Base-by-base conservation (phyloP, 176 grass and related monocot genomes). In the Raddia guianensis region DNA sequence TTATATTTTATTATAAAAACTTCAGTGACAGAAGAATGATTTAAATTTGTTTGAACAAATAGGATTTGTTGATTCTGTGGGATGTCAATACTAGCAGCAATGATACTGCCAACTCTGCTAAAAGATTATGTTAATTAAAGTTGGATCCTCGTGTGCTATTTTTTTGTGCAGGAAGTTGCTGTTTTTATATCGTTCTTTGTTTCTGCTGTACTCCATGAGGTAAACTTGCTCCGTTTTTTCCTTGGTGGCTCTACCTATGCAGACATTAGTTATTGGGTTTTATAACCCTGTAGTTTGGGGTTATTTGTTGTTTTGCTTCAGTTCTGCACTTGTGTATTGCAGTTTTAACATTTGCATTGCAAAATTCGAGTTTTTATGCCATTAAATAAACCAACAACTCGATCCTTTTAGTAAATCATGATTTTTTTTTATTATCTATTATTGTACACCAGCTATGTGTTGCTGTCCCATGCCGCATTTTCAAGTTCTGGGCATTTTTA, bases 401-500 rank as follows among this genome's bases (percentile, higher is more conserved):
- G 21, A 9, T n/a, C 5, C 33, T 45, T 81, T 16, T 65, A 59
- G 12, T 67, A 85, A 80, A 70, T 77, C 61, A 58, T 81, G 42
- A 85, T 65, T 15, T 76, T 86, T 86, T 77, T 70, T 70, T 27
- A 74, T 70, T 70, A 20, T 40, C 55, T 33, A 64, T 81, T 81
- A 70, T 62, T 86, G 20, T 60, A 83, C 54, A 74, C 69, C 88
- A 98, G 96, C 68, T 98, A 49, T 87, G 83, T 58, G 80, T 95
- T 77, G 92, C 91, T 68, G 96, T 95, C 71, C 96, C 96, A 34
- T 98, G 96, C 83, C 96, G 56, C 72, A 98, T 95, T 80, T 60
- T 88, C 84, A 95, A 93, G 82, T 93, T 98, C 61, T 98, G 92
- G 96, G 96, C 96, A 72, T 98, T 95, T 86, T 77, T 95, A 81